Base-by-base conservation (phyloP, 1,139 yeast genomes). In the Kodamaea plutei region DNA sequence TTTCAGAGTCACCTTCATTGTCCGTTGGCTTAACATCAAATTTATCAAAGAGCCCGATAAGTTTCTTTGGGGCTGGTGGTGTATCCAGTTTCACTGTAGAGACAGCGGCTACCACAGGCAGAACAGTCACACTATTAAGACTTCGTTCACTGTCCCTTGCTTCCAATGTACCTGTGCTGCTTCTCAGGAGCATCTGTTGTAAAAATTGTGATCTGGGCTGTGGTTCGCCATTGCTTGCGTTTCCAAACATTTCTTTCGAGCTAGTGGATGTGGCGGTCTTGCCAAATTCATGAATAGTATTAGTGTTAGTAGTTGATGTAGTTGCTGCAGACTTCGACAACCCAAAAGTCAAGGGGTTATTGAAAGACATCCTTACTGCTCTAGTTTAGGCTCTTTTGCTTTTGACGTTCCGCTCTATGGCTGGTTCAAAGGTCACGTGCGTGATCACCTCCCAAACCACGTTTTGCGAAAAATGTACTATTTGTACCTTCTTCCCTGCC, bases 291-390 rank as follows among this genome's bases (percentile, higher is more conserved):
- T 63, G 56, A 0, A 52, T 47, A 2, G 62, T 52, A 34, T 48
- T 58, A 20, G 63, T 51, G 36, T 62, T 64, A 14, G 46, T 43
- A 9, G 71, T 64, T 15, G 71, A 64, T 2, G 73, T 67, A 3
- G 73, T 67, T n/a, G 73, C 61, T 2, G 62, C 53, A 6, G 73
- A 48, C 43, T 67, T 67, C 28, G 65, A 48, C 12, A 64, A 52
- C 37, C 52, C 64, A 41, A 65, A 66, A n/a, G 58, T 55, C 30
- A 63, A 50, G 30, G 54, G 61, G 35, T 51, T 59, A 38, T 54
- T 60, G 43, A 53, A 58, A 13, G 65, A 48, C 66, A 59, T 61
- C 23, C 9, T 13, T n/a, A n/a, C n/a, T n/a, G n/a, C n/a, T n/a
- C n/a, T n/a, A 12, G 6, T 20, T 10, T 20, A n/a, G n/a, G 10